Conservation (phyloP, 306 rosid species). For the Ammopiptanthus mongolicus region DNA sequence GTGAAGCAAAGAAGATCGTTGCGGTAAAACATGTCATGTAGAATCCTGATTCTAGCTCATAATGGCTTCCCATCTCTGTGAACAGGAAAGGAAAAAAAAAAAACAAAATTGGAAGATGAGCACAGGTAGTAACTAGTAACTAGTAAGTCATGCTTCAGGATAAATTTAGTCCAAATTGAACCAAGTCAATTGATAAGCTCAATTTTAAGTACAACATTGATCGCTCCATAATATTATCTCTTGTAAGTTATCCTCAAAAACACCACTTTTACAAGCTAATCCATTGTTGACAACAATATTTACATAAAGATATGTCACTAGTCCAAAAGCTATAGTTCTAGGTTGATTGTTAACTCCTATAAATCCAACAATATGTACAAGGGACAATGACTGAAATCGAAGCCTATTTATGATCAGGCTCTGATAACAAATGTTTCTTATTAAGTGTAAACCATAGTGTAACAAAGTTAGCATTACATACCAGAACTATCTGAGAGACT, state of each 20-base stretch:
- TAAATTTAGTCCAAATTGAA: conserved; percentile 4
- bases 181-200: background rate
- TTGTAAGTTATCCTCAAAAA: background rate
- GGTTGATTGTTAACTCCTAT: too few species aligned
- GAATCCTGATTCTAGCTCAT: conserved; percentile 62
- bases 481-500: conserved; percentile 55
- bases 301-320: background rate
- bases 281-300: background rate
- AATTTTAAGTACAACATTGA: too few species aligned
- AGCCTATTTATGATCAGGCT: background rate
- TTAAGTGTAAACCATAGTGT: background rate
- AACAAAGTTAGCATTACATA: conserved; percentile 25
- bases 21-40: conserved; percentile 71
- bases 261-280: background rate
- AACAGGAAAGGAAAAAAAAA: conserved; percentile 23
- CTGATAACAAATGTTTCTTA: background rate
- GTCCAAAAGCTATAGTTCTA: too few species aligned
- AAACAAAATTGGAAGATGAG: background rate
- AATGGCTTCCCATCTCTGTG: conserved; percentile 60
- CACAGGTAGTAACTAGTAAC: too few species aligned
- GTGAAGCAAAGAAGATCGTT: conserved; percentile 54
- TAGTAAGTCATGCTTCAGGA: background rate
- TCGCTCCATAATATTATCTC: too few species aligned
- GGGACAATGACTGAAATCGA: background rate
- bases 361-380: too few species aligned